Conservation (phyloP, 108 stramenopile genomes). For the Cyclotella baltica region DNA sequence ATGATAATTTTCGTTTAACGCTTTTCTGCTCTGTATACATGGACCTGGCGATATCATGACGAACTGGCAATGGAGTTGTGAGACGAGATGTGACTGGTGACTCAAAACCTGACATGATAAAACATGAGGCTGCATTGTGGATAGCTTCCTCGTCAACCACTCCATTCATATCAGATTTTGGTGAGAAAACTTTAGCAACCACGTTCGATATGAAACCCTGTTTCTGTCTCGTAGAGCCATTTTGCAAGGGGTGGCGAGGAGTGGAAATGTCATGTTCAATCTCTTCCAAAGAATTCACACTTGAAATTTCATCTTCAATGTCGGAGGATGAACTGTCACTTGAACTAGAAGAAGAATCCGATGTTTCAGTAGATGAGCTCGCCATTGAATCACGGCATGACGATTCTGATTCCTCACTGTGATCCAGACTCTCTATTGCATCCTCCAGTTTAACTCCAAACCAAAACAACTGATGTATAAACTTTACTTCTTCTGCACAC, state of each 20-base stretch:
- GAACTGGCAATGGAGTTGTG: constrained; percentile 2
- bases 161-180: background rate
- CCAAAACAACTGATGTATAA: constrained; percentile 55
- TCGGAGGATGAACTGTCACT: constrained; percentile 24
- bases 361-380: constrained; percentile 22
- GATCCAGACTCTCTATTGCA: constrained; percentile 39
- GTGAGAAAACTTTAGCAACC: constrained; percentile 13
- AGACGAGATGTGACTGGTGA: constrained; percentile 7
- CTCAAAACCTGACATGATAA: constrained; percentile 54
- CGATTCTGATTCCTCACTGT: constrained; percentile 11
- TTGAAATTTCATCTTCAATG: constrained; percentile 2
- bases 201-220: constrained; percentile 30
- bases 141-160: constrained; percentile 49
- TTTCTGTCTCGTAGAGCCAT: constrained; percentile 14
- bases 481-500: constrained; percentile 51
- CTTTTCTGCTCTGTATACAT: background rate
- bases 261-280: background rate
- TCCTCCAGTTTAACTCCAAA: constrained; percentile 63
- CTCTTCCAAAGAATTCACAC: constrained; percentile 11
- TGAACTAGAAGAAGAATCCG: constrained; percentile 5
- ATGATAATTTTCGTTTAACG: background rate
- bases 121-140: constrained; percentile 51
- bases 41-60: constrained; percentile 13
- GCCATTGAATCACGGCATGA: constrained; percentile 11
- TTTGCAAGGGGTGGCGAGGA: constrained; percentile 11